These are phyloP conservation scores for Curvularia eragrostidis DNA, from an alignment of 2,329 filamentous ascomycete genomes.

Conservation along the genomic window DNA sequence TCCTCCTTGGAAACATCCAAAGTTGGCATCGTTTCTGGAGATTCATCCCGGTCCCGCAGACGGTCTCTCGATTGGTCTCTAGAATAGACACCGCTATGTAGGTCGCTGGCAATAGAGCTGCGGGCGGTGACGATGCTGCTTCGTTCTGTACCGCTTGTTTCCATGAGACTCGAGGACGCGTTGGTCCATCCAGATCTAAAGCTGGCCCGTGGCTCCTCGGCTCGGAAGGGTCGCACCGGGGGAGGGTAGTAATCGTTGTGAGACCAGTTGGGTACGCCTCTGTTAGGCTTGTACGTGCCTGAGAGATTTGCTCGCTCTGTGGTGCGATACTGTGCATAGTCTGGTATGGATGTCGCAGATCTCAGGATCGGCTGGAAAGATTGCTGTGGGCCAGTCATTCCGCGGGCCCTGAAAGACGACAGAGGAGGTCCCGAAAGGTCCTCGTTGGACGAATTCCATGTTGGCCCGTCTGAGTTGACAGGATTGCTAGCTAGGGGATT, in stretches of 20 bases:
- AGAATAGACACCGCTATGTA: constrained; percentile 54
- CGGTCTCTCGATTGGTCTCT: constrained; percentile 37
- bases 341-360: constrained; percentile 48
- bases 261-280: constrained; percentile 46
- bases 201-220: constrained; percentile 61
- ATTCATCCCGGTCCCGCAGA: constrained; percentile 37
- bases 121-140: constrained; percentile 82
- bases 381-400: constrained; percentile 42
- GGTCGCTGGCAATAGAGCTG: constrained; percentile 72
- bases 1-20: constrained; percentile 36
- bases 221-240: constrained; percentile 37
- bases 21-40: constrained; percentile 37
- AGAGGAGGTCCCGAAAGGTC: constrained; percentile 24
- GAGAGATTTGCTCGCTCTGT: constrained; percentile 41
- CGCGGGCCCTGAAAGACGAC: constrained; percentile 36
- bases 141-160: constrained; percentile 72
- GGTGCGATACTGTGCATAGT: constrained; percentile 42
- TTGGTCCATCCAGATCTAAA: constrained; percentile 67
- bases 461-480: constrained; percentile 32
- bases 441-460: constrained; percentile 36
- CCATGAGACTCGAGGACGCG: constrained; percentile 63
- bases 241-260: constrained; percentile 44
- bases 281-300: constrained; percentile 47
- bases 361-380: constrained; percentile 39
- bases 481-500: constrained; percentile 48